Conservation (phyloP, 2,329 filamentous ascomycete genomes). For the Calycina herbarum region DNA sequence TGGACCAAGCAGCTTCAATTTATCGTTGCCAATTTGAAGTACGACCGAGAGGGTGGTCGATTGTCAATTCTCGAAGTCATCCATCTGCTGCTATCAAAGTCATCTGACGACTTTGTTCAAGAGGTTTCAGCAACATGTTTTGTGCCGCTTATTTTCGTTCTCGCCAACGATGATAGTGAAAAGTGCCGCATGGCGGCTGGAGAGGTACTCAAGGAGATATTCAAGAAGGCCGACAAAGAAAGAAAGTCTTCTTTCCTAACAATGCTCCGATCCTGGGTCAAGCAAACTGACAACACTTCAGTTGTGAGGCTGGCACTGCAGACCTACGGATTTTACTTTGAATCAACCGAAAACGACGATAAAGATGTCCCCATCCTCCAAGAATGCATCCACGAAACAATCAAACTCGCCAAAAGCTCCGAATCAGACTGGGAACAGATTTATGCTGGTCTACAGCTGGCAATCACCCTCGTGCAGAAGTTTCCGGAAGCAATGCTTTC, state of each 20-base stretch:
- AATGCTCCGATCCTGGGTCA: constrained; percentile 74
- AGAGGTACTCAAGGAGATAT: constrained; percentile 76
- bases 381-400: constrained; percentile 51
- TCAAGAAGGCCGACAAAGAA: constrained; percentile 74
- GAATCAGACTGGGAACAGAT: constrained; percentile 69
- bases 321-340: constrained; percentile 80
- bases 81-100: constrained; percentile 82
- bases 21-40: constrained; percentile 86
- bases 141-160: constrained; percentile 78
- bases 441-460: constrained; percentile 69
- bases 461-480: constrained; percentile 66
- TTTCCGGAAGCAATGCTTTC: constrained; percentile 66
- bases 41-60: constrained; percentile 83
- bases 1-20: constrained; percentile 90
- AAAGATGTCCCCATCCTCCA: constrained; percentile 58
- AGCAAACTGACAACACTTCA: constrained; percentile 69
- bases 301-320: constrained; percentile 75
- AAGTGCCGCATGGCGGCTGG: constrained; percentile 83
- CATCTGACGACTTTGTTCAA: constrained; percentile 77
- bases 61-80: constrained; percentile 92
- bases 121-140: constrained; percentile 82
- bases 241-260: constrained; percentile 68
- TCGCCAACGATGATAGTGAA: constrained; percentile 84
- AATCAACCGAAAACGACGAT: constrained; percentile 59
- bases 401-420: constrained; percentile 52